Evolutionary conservation across 371 early-diverging fungal genomes (phyloP).

Genomic region (Mucor piriformis): DNA sequence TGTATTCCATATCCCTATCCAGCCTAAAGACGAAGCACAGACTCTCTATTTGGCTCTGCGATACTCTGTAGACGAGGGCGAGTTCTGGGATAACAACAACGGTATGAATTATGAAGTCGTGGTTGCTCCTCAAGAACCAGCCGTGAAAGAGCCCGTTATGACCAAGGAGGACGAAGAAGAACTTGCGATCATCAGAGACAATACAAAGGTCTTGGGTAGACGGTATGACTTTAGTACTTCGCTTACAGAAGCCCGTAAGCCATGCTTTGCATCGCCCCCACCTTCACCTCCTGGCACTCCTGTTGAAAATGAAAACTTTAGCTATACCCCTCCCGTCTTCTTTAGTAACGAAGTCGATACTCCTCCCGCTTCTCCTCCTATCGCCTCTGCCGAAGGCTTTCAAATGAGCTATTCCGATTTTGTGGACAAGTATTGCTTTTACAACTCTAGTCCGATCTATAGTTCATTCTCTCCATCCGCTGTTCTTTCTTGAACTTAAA

Average conservation of each 20-base stretch:
- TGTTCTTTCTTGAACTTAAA: conserved; percentile 22
- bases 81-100: conserved; percentile 84
- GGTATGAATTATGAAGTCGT: conserved; percentile 71
- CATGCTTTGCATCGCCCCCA: conserved; percentile 13
- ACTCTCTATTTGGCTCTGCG: conserved; percentile 32
- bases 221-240: conserved; percentile 50
- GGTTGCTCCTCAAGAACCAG: conserved; percentile 18
- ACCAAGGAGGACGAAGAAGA: not conserved
- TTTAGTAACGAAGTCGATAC: conserved; percentile 6
- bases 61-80: conserved; percentile 62
- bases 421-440: conserved; percentile 66
- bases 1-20: conserved; percentile 23
- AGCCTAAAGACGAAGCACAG: conserved; percentile 45
- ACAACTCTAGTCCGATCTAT: conserved; percentile 33
- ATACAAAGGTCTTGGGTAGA: conserved; percentile 34
- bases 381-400: conserved; percentile 19
- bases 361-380: conserved; percentile 8
- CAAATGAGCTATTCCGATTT: conserved; percentile 51
- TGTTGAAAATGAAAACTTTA: conserved; percentile 10
- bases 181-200: conserved; percentile 5
- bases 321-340: conserved; percentile 24
- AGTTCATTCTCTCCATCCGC: conserved; percentile 35
- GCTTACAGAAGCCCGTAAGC: conserved; percentile 34
- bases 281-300: conserved; percentile 24
- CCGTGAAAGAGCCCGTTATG: not conserved